Percentiles rank a stretch among this genome's conserved stretches.
Evolutionary conservation across 768 basidiomycete species (phyloP).

Genomic region (Tylopilus balloui): DNA sequence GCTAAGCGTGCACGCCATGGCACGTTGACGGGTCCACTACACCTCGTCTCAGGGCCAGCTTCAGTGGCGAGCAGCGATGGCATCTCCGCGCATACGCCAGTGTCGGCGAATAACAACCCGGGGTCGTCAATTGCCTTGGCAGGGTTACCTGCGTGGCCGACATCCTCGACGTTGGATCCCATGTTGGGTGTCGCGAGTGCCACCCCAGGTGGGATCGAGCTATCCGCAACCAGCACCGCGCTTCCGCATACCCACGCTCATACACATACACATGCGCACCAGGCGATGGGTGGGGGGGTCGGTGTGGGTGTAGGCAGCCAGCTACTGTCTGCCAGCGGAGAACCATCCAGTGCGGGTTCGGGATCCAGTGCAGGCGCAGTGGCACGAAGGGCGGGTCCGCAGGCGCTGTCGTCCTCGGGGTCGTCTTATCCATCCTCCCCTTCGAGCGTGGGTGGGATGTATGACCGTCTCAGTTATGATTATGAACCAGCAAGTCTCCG

Average conservation of each 20-base stretch:
- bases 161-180: constrained; percentile 26
- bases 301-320: constrained; percentile 16
- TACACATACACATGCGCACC: constrained; percentile 10
- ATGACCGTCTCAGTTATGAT: constrained; percentile 21
- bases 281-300: constrained; percentile 7
- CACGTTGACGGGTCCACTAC: constrained; percentile 22
- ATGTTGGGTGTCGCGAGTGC: constrained; percentile 32
- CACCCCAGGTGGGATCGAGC: constrained; percentile 31
- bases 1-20: constrained; percentile 30
- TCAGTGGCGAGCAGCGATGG: constrained; percentile 14
- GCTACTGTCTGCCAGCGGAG: constrained; percentile 13
- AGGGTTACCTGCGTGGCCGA: constrained; percentile 33
- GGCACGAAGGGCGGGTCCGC: constrained; percentile 14
- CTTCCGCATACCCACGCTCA: constrained; percentile 12
- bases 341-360: constrained; percentile 15
- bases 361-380: not conserved
- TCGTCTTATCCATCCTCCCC: constrained; percentile 19
- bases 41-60: constrained; percentile 17
- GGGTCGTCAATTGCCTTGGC: constrained; percentile 22
- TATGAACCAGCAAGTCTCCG: constrained; percentile 18
- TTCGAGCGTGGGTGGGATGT: constrained; percentile 16
- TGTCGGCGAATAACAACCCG: constrained; percentile 10
- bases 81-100: constrained; percentile 19
- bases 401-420: constrained; percentile 11
- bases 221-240: constrained; percentile 12